These are phyloP conservation scores for Agaricales sp. DNA, from an alignment of 1,284 basidiomycete species.

Conservation along the genomic window DNA sequence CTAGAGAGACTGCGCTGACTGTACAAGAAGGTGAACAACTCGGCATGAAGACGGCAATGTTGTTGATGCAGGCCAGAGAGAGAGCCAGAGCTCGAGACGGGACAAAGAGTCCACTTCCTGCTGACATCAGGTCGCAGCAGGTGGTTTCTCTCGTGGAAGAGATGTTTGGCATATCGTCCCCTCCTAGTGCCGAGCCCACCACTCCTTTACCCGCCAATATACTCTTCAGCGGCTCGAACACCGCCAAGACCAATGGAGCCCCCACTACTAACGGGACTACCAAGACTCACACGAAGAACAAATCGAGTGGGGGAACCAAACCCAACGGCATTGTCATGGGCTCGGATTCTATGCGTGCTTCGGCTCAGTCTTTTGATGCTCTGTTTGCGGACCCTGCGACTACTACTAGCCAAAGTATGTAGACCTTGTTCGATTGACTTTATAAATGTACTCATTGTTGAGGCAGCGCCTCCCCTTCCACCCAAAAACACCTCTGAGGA, in stretches of 20 bases:
- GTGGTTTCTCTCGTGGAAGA: background rate
- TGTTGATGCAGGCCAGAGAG: constrained; percentile 37
- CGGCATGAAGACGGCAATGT: constrained; percentile 31
- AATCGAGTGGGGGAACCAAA: background rate
- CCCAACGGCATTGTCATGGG: background rate
- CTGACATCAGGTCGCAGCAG: background rate
- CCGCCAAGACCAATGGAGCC: background rate
- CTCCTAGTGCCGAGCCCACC: background rate
- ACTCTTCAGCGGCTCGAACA: background rate
- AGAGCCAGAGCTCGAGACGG: background rate
- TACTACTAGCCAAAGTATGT: background rate
- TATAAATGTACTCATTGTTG: background rate
- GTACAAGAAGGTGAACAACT: background rate
- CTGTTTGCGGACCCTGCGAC: background rate
- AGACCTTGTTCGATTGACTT: background rate
- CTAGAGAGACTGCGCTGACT: background rate
- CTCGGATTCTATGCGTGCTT: background rate
- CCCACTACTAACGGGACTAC: background rate
- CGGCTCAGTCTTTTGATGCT: background rate
- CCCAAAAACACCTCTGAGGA: background rate
- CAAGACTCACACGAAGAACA: background rate
- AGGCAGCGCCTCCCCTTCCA: background rate
- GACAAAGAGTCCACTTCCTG: background rate
- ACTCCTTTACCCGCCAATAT: background rate
- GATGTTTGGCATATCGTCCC: background rate